phyloP scores from a whole-genome alignment of 495 filamentous ascomycete species.

The Aspergillus kassunensis region DNA sequence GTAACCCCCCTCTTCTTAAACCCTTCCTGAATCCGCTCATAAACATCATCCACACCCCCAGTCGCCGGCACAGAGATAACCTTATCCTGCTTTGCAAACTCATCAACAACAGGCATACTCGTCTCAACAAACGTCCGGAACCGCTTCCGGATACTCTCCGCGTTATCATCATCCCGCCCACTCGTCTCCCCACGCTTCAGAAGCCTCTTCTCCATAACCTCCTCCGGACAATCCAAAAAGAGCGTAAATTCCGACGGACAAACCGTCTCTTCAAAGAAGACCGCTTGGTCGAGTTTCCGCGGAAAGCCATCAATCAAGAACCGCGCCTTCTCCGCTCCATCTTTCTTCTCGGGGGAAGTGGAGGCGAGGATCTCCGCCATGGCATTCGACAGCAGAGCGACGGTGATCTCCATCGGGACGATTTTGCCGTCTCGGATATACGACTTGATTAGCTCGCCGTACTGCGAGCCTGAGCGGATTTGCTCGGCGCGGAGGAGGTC shows the following conservation, averaged over 20 bases:
- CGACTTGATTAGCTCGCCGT: slow-evolving; percentile 81
- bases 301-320: slow-evolving; percentile 97
- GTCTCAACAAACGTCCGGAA: slow-evolving; percentile 92
- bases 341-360: slow-evolving; percentile 9
- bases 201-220: slow-evolving; percentile 76
- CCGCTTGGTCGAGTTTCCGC: slow-evolving; percentile 92
- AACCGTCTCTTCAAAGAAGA: slow-evolving; percentile 87
- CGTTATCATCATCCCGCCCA: slow-evolving; percentile 88
- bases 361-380: slow-evolving; percentile 62
- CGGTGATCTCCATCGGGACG: slow-evolving; percentile 98
- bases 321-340: slow-evolving; percentile 34
- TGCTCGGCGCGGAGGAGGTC: slow-evolving; percentile 94
- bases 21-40: slow-evolving; percentile 56
- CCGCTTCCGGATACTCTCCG: slow-evolving; percentile 90
- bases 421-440: slow-evolving; percentile 93
- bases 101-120: slow-evolving; percentile 92
- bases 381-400: slow-evolving; percentile 85
- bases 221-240: slow-evolving; percentile 88
- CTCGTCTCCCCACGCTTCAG: slow-evolving; percentile 88
- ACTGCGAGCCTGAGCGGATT: slow-evolving; percentile 74
- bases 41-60: slow-evolving; percentile 67
- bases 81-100: slow-evolving; percentile 70
- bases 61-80: slow-evolving; percentile 75
- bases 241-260: slow-evolving; percentile 77
- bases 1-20: slow-evolving; percentile 47